phyloP scores from a whole-genome alignment of 768 basidiomycete genomes.

The Kockovaella imperatae region DNA sequence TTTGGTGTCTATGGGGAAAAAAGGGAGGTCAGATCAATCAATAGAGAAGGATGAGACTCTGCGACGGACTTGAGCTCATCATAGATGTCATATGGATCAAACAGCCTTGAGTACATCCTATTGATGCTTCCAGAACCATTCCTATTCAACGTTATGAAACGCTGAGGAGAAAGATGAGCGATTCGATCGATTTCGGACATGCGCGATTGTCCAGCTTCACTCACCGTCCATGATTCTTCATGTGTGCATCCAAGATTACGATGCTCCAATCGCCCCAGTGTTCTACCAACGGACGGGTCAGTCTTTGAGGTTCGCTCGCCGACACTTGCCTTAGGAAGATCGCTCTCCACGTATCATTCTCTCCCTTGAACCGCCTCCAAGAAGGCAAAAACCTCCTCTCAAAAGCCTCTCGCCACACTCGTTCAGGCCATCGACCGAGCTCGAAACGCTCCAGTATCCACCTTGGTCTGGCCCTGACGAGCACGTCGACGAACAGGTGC shows the following conservation, averaged over 20 bases:
- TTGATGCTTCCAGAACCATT: constrained; percentile 40
- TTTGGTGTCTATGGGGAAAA: constrained; percentile 25
- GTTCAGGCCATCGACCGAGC: constrained; percentile 21
- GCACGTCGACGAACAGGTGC: constrained; percentile 21
- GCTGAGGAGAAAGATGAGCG: constrained; percentile 6
- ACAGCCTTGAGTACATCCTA: constrained; percentile 36
- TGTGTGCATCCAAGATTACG: constrained; percentile 37
- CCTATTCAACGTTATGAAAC: constrained; percentile 38
- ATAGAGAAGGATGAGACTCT: background rate
- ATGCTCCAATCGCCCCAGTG: constrained; percentile 34
- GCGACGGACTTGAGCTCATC: constrained; percentile 34
- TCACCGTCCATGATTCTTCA: constrained; percentile 42
- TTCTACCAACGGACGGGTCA: constrained; percentile 10
- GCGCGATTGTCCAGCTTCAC: too few relatives aligned
- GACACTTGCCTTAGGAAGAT: constrained; percentile 31
- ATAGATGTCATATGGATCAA: constrained; percentile 41
- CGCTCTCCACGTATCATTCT: constrained; percentile 35
- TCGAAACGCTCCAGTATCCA: constrained; percentile 39
- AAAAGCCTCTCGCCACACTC: constrained; percentile 35
- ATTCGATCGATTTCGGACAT: background rate
- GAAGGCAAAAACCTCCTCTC: constrained; percentile 32
- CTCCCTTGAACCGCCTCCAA: constrained; percentile 34
- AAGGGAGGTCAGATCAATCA: background rate
- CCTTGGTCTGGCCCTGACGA: constrained; percentile 33
- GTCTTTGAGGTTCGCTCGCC: background rate